Conservation (phyloP, 2,329 filamentous ascomycete genomes). For the Magnaporthiopsis rhizophila region DNA sequence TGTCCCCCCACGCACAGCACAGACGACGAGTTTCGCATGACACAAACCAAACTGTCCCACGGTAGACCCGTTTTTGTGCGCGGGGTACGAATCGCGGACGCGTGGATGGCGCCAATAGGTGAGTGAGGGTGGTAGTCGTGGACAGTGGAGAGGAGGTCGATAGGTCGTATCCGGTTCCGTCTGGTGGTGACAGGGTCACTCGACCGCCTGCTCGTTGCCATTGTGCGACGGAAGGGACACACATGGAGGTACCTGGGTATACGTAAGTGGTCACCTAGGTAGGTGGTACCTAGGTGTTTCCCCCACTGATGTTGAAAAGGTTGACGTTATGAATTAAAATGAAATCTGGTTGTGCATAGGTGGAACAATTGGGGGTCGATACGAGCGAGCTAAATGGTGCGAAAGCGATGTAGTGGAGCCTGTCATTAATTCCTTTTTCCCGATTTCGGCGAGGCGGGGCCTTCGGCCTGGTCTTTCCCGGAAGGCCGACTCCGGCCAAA, state of each 20-base stretch:
- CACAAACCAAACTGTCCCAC: not conserved
- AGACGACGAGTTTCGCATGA: not conserved
- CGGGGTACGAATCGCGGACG: not conserved
- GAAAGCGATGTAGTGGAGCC: not conserved
- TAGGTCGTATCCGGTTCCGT: too few species aligned
- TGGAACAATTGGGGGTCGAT: too few species aligned
- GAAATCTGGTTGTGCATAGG: too few species aligned
- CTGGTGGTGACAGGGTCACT: too few species aligned
- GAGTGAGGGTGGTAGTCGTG: not conserved
- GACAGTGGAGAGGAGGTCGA: not conserved
- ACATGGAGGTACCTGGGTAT: not conserved
- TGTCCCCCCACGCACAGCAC: not conserved
- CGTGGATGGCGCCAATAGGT: not conserved
- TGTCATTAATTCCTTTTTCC: not conserved
- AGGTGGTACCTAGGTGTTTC: too few species aligned
- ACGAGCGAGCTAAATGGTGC: not conserved
- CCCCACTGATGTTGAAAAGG: too few species aligned
- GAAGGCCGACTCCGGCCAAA: not conserved
- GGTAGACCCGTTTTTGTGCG: not conserved
- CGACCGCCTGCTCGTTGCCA: too few species aligned
- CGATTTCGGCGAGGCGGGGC: not conserved
- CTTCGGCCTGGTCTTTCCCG: not conserved
- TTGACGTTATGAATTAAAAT: too few species aligned
- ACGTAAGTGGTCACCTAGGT: too few species aligned
- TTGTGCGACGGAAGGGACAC: too few species aligned